These are phyloP conservation scores for Talaromyces borbonicus DNA, from an alignment of 495 filamentous ascomycete species.

Conservation along the genomic window DNA sequence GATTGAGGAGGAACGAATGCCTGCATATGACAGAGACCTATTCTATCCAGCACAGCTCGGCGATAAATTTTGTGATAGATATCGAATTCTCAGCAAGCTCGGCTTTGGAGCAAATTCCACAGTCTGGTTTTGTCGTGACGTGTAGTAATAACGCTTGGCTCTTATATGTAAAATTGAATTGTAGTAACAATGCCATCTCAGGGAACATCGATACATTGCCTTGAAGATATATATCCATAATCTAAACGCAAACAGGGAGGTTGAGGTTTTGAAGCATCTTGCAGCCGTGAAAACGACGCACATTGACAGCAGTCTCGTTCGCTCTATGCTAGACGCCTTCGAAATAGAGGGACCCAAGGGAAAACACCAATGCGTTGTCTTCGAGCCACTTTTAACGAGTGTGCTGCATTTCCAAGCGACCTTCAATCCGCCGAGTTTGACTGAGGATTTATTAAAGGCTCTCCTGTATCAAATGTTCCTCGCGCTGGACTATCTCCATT, in stretches of 20 bases:
- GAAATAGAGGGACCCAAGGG: constrained; percentile 22
- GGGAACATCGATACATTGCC: constrained; percentile 23
- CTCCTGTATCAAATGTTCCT: constrained; percentile 10
- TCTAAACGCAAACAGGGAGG: constrained; percentile 16
- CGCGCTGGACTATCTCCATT: constrained; percentile 30
- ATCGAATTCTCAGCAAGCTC: constrained; percentile 41
- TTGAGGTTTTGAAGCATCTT: constrained; percentile 23
- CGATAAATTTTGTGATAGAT: constrained; percentile 32
- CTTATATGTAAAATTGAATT: constrained; percentile 6
- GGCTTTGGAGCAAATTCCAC: constrained; percentile 42
- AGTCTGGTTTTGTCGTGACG: constrained; percentile 39
- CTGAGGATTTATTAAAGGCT: constrained; percentile 11
- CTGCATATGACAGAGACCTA: constrained; percentile 24
- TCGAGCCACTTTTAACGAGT: constrained; percentile 10
- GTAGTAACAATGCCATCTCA: constrained; percentile 9
- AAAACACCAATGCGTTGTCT: constrained; percentile 26
- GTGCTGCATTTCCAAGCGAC: constrained; percentile 12
- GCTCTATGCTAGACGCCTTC: constrained; percentile 27
- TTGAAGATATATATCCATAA: constrained; percentile 24
- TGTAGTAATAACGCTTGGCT: constrained; percentile 17
- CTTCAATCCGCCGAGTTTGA: constrained; percentile 8
- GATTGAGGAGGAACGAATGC: constrained; percentile 33
- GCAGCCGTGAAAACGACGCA: constrained; percentile 15
- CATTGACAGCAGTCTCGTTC: constrained; percentile 20
- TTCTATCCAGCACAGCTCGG: constrained; percentile 40